Evolutionary conservation across 1,284 basidiomycete species (phyloP), one percentile per base, ranked within the genome.

Genomic region (Moesziomyces aphidis): DNA sequence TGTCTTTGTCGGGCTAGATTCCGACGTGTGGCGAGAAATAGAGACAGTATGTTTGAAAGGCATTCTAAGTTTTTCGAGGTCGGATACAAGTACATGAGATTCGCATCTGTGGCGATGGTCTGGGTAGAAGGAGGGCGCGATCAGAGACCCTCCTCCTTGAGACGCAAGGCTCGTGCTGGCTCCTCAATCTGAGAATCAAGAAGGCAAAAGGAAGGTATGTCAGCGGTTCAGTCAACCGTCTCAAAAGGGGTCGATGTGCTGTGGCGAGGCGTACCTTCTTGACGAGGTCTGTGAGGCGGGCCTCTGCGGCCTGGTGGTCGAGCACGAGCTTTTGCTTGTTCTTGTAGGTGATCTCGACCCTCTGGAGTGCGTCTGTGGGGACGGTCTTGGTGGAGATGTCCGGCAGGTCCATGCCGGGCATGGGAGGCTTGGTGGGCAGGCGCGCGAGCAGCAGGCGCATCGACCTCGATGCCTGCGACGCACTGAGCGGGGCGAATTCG

Each of bases 111-210:
- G 26, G 48, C 15, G 22, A 45, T 28, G 9, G 26, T 28, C 26
- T 28, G 26, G 26, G 26, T 6, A 7, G 17, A 19, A 15, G 44
- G 24, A 11, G 4, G 24, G 31, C 17, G 13, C 4, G 10, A 4
- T 50, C 47, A 75, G 17, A 75, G 66, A 51, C 73, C 73, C 34
- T 75, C 73, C 23, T 75, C 73, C 44, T 75, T 71, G 34, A 75
- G 52, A n/a, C 68, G 57, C 1, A 75, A 57, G 13, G 64, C 68
- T 52, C 62, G 55, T 53, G 73, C 73, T 56, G 73, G 73, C 36
- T 55, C 68, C 64, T 75, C 73, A 47, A 75, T 62, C 73, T 75
- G 45, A 9, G 10, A 13, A 11, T 13, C 8, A 4, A 15, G 3
- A 8, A 5, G 9, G 23, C n/a, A 31, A 13, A 21, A 6, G 17